Base-by-base conservation (phyloP, 2,329 filamentous ascomycete genomes). In the Talaromyces sp. region DNA sequence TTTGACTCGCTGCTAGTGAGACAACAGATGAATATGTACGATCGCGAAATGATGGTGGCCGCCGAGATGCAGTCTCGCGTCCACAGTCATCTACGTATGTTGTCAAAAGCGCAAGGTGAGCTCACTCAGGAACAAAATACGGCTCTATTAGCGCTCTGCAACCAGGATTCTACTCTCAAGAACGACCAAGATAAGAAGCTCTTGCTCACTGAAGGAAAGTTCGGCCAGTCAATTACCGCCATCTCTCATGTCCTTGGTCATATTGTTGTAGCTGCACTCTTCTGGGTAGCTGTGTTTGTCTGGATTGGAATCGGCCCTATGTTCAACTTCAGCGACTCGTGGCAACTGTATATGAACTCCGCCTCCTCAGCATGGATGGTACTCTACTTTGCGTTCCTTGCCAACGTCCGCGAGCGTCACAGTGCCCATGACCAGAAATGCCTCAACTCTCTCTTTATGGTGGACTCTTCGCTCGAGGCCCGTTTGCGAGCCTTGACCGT, bases 291-390 rank as follows among this genome's bases (percentile, higher is more conserved):
- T 8, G 50, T 62, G 2, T 14, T 57, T 19, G 29, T 59, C 24
- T 62, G 60, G 60, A 52, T 62, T 31, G 61, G 61, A 4, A 54
- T 62, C 12, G 61, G 61, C 12, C 46, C 53, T 12, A 12, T 60
- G 46, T 57, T 29, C n/a, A 3, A 46, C 2, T 62, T 27, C 19
- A 57, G 57, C 21, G 29, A 56, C 24, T 27, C 11, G 2, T 62
- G 61, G 61, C 46, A 62, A 29, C 58, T 62, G 8, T 60, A 62
- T 19, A 62, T 62, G 53, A 62, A 80, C 69, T 77, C 78, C 2
- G 75, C 76, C 9, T 78, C 76, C 0, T 77, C 79, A 0, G 71
- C 78, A 24, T 67, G 75, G 55, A 73, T 80, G 62, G 75, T 76
- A 1, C 73, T 80, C 51, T 72, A 74, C 1, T 74, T 69, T 60